These are phyloP conservation scores for Trichoderma virens DNA, from an alignment of 495 filamentous ascomycete genomes.

Conservation along the genomic window DNA sequence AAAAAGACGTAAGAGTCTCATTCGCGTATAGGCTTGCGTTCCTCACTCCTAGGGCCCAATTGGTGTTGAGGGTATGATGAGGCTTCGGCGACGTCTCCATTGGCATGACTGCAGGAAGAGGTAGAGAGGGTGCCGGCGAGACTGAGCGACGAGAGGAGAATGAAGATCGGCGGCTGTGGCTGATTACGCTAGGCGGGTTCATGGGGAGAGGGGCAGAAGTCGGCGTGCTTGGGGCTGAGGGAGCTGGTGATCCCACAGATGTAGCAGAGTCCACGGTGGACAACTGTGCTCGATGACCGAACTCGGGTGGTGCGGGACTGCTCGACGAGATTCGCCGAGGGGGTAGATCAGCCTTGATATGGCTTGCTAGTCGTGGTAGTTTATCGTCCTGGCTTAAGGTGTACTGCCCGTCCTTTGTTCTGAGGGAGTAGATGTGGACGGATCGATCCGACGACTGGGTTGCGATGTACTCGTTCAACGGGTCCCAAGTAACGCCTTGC, in stretches of 20 bases:
- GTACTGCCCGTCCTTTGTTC: slow-evolving; percentile 94
- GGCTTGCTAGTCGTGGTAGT: slow-evolving; percentile 41
- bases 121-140: slow-evolving; percentile 92
- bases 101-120: slow-evolving; percentile 93
- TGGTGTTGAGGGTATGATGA: slow-evolving; percentile 26
- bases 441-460: slow-evolving; percentile 98
- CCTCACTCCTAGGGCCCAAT: slow-evolving; percentile 55
- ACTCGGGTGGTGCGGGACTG: slow-evolving; percentile 87
- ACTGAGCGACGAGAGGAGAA: slow-evolving; percentile 91
- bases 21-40: slow-evolving; percentile 94
- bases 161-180: slow-evolving; percentile 87
- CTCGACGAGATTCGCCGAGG: slow-evolving; percentile 80
- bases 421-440: slow-evolving; percentile 92
- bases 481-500: slow-evolving; percentile 98
- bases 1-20: slow-evolving; percentile 96
- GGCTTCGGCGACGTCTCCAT: slow-evolving; percentile 82
- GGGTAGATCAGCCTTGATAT: slow-evolving; percentile 83
- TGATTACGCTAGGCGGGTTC: slow-evolving; percentile 85
- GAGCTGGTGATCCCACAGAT: slow-evolving; percentile 69
- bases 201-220: slow-evolving; percentile 84
- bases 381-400: slow-evolving; percentile 51
- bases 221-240: slow-evolving; percentile 93
- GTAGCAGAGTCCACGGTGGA: slow-evolving; percentile 43
- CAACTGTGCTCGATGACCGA: slow-evolving; percentile 49
- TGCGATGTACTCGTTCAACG: slow-evolving; percentile 93